Evolutionary conservation across 163 green algal species (phyloP), one percentile per base, ranked within the genome.

Genomic region (Volvox carteri): DNA sequence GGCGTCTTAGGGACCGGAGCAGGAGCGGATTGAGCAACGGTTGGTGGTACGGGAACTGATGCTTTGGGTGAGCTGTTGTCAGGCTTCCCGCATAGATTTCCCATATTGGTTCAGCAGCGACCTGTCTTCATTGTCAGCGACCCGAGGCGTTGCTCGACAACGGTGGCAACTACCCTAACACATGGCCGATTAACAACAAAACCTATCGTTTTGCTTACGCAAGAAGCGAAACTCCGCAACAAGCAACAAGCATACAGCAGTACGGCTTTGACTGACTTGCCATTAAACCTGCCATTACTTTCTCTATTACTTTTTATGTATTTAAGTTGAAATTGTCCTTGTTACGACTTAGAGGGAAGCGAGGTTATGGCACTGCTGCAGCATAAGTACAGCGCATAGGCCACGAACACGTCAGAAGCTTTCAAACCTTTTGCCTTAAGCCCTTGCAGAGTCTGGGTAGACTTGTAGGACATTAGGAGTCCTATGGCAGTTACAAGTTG

Each of bases 71-170:
- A 72, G 52, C 76, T 84, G 35, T 72, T 84, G 52, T 84, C 76
- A 73, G 76, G 76, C 78, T 85, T 74, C 23, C 56, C 78, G 37
- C 78, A 85, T 30, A 85, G 78, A 60, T 85, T 85, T 5, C 78
- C 78, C 78, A 85, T 85, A 75, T 75, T 85, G 39, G 54, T 83
- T 78, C 70, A 78, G 70, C 70, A 78, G 70, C 8, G 70, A 78
- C 70, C 39, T 56, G 37, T 78, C 70, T 33, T 78, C 70, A 78
- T 78, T 56, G 70, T 72, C 58, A 72, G 23, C 37, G 39, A 78
- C 70, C 37, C 39, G 4, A 78, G 16, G 65, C 65, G 65, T 75
- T 44, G 30, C 65, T 75, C 65, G 65, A 42, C 65, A 48, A 37
- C 58, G 7, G 58, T 72, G 18, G 23, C n/a, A 72, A 19, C 56